A percentile compares a stretch with the other conserved stretches of the same genome.
Evolutionary conservation across 345 rosid species (phyloP).

Genomic region (Noccaea bulbosa): DNA sequence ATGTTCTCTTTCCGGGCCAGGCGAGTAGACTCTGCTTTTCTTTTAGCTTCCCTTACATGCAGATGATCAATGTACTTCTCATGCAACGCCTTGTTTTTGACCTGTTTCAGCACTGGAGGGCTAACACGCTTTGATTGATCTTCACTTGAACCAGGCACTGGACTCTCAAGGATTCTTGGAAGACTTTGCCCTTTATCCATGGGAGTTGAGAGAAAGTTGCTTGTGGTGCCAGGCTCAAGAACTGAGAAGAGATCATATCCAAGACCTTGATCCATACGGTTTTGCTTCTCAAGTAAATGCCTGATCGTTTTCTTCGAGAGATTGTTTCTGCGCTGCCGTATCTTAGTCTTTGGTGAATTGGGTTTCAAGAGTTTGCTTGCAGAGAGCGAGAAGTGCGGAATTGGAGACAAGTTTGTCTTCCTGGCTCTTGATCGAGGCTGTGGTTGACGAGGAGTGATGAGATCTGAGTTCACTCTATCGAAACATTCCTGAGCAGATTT

Average conservation of each 20-base stretch:
- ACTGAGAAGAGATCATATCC: constrained; percentile 75
- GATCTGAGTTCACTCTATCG: constrained; percentile 68
- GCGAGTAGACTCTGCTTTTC: constrained; percentile 52
- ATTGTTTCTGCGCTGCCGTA: constrained; percentile 44
- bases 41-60: constrained; percentile 76
- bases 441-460: constrained; percentile 60
- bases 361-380: constrained; percentile 73
- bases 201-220: constrained; percentile 56
- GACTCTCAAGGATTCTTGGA: constrained; percentile 46
- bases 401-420: constrained; percentile 47
- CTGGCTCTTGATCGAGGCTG: constrained; percentile 61
- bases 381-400: constrained; percentile 59
- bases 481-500: constrained; percentile 86
- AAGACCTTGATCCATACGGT: constrained; percentile 46
- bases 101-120: constrained; percentile 69
- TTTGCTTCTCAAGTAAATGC: constrained; percentile 64
- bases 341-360: constrained; percentile 44
- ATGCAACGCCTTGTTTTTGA: constrained; percentile 70
- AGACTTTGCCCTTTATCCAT: constrained; percentile 49
- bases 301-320: constrained; percentile 60
- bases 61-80: constrained; percentile 80
- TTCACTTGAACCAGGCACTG: constrained; percentile 46
- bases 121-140: constrained; percentile 46
- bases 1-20: constrained; percentile 54
- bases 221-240: constrained; percentile 58